A percentile compares a stretch with the other conserved stretches of the same genome.
phyloP scores from a whole-genome alignment of 306 rosid genomes.

The Cyamopsis tetragonoloba region DNA sequence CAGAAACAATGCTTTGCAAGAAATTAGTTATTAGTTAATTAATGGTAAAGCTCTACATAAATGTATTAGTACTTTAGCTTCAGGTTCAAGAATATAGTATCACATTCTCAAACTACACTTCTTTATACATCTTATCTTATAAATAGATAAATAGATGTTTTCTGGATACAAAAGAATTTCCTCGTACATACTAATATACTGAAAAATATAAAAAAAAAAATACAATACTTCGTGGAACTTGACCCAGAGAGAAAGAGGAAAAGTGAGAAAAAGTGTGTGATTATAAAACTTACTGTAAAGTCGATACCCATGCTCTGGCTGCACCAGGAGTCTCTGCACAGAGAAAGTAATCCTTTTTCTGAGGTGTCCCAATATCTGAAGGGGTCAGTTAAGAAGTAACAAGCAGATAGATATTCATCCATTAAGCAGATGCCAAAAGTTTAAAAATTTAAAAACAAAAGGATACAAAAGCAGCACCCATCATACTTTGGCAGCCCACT shows the following conservation, averaged over 20 bases:
- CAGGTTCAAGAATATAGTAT: not conserved
- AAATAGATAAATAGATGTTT: not conserved
- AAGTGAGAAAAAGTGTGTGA: not conserved
- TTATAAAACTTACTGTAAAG: slow-evolving; percentile 73
- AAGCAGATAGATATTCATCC: not conserved
- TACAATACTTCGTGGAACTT: not conserved
- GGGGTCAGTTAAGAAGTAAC: slow-evolving; percentile 41
- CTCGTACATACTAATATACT: not conserved
- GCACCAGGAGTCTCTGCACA: slow-evolving; percentile 99
- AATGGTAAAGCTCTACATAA: not conserved
- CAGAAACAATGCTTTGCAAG: not conserved
- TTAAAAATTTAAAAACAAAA: no score
- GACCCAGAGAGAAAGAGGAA: not conserved
- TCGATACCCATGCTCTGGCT: slow-evolving; percentile 96
- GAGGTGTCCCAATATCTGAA: slow-evolving; percentile 93
- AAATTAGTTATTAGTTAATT: not conserved
- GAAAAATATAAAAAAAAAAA: not conserved
- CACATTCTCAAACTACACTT: not conserved
- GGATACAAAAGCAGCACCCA: slow-evolving; percentile 99
- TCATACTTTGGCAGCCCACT: slow-evolving; percentile 93
- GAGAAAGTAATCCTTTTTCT: slow-evolving; percentile 92
- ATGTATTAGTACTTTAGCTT: slow-evolving; percentile 3
- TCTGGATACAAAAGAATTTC: not conserved
- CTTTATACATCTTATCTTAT: slow-evolving; percentile 2
- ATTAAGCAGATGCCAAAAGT: no score